Evolutionary conservation across 2,329 filamentous ascomycete genomes (phyloP), one percentile per base, ranked within the genome.

Genomic region (Teratosphaeriaceae sp.): DNA sequence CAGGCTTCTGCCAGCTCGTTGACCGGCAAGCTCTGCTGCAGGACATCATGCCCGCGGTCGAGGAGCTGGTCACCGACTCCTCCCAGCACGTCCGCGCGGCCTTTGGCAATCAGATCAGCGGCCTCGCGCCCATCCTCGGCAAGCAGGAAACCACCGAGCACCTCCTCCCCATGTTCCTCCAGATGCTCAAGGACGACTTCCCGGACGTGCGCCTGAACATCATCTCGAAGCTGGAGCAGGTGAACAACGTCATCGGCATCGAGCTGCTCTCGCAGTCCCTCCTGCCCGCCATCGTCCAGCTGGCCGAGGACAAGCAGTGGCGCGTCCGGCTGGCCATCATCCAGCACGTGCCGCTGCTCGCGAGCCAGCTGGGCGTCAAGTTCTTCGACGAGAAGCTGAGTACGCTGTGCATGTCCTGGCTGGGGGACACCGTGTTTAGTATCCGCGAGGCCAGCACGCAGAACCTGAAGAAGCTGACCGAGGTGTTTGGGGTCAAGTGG

Each of bases 151-250:
- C 92, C 22, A 97, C 95, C 54, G 84, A 92, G 56, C 92, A 98
- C 65, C 80, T 98, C 34, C 79, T 98, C 34, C 92, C 92, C 42
- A 98, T 98, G 90, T 97, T 98, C 69, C 76, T 98, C 42, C 87
- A 94, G 66, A 98, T 98, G 92, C 82, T 98, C 58, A 98, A 97
- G 76, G 92, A 98, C 60, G 92, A 98, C 63, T 97, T 96, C 67
- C 92, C 92, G 18, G 92, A 98, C 64, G 92, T 98, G 40, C 85
- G 92, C 50, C 80, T 98, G 46, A 94, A 98, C 70, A 98, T 98
- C 65, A 98, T 98, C 61, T 97, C 92, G n/a, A 98, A 98, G 70
- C 81, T 98, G 43, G 94, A 98, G 71, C 79, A 94, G 50, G 92
- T 98, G 52, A 98, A 98, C 71, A 87, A 96, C 70, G 92, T 98